Evolutionary conservation across 1,284 basidiomycete genomes (phyloP).

Genomic region (Malassezia brasiliensis): DNA sequence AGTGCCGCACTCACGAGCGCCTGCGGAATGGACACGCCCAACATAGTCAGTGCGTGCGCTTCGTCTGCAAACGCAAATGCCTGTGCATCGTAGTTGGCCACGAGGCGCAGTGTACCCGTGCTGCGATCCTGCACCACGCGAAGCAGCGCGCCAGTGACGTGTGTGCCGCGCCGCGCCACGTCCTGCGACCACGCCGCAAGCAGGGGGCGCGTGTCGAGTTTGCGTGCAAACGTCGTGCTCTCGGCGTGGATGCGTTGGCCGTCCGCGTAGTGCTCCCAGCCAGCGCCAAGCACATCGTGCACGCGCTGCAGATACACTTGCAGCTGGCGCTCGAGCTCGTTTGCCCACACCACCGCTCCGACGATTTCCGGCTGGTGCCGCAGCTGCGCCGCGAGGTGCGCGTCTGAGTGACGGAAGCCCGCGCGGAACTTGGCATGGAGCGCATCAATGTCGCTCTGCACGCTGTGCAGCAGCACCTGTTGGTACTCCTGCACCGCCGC

Average conservation of each 20-base stretch:
- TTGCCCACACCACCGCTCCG: conserved; percentile 94
- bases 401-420: conserved; percentile 86
- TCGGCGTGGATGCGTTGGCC: conserved; percentile 92
- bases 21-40: conserved; percentile 88
- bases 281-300: conserved; percentile 93
- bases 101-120: conserved; percentile 60
- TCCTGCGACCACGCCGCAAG: conserved; percentile 95
- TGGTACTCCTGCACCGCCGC: conserved; percentile 99
- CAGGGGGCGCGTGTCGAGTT: conserved; percentile 84
- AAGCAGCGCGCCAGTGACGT: conserved; percentile 87
- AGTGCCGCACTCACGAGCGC: conserved; percentile 91
- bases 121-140: conserved; percentile 64
- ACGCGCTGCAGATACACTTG: conserved; percentile 98
- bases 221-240: conserved; percentile 80
- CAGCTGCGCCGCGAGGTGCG: conserved; percentile 96
- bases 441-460: conserved; percentile 92
- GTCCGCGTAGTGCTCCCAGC: conserved; percentile 98
- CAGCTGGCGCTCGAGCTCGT: conserved; percentile 93
- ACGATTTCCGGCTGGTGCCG: conserved; percentile 93
- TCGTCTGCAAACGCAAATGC: conserved; percentile 98
- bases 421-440: conserved; percentile 75
- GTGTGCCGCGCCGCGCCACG: conserved; percentile 76
- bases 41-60: conserved; percentile 87
- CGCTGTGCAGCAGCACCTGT: conserved; percentile 58
- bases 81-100: conserved; percentile 94